phyloP scores from a whole-genome alignment of 768 basidiomycete species.

The Auriscalpium vulgare region DNA sequence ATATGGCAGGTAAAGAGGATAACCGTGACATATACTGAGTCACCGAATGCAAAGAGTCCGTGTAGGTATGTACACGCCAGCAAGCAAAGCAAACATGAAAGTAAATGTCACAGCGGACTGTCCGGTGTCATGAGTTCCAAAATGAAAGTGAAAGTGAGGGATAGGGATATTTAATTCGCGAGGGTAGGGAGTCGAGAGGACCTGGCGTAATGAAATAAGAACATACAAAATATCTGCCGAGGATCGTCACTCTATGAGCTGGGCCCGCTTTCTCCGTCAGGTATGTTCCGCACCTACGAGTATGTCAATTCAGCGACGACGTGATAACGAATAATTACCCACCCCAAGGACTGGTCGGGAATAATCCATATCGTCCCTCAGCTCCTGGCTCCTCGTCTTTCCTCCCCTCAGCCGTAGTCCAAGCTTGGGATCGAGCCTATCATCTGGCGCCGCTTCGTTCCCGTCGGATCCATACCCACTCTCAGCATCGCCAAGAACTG shows the following conservation, averaged over 20 bases:
- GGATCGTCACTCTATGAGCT: not conserved
- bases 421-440: constrained; percentile 4
- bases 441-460: not conserved
- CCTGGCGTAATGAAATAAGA: no score
- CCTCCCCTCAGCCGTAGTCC: not conserved
- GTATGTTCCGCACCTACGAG: not conserved
- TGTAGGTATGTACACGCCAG: no score
- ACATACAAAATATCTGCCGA: no score
- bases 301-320: not conserved
- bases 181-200: no score
- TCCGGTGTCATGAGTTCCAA: no score
- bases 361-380: constrained; percentile 5
- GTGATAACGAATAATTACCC: not conserved
- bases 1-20: no score
- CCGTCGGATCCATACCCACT: not conserved
- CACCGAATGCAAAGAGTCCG: no score
- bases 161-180: no score
- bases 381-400: not conserved
- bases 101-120: no score
- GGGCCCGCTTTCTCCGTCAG: not conserved
- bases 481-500: not conserved
- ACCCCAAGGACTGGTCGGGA: constrained; percentile 7
- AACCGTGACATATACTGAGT: no score
- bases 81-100: no score
- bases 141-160: no score